Percentiles rank a stretch among this genome's conserved stretches.
Evolutionary conservation across 108 stramenopile species (phyloP).

Genomic region (Craspedostauros australis): DNA sequence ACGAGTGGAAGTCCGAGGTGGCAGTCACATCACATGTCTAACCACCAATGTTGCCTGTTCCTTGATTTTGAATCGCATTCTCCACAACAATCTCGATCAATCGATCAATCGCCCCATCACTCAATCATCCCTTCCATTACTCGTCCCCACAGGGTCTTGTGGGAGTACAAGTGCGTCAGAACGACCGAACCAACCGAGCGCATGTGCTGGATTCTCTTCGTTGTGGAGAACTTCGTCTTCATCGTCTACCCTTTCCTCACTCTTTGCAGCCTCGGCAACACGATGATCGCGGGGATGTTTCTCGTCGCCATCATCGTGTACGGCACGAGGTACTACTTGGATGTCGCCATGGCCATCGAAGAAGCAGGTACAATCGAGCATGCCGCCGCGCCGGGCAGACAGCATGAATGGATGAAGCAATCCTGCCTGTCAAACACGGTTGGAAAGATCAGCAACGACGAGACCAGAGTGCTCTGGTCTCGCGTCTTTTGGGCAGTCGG

Average conservation of each 20-base stretch:
- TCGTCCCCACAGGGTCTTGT: too few species aligned
- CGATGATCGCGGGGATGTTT: constrained; percentile 2
- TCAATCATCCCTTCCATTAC: too few species aligned
- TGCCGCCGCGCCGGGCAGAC: constrained; percentile 2
- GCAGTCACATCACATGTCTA: too few species aligned
- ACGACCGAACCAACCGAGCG: constrained; percentile 31
- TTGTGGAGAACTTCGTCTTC: constrained; percentile 31
- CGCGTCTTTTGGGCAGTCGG: background rate
- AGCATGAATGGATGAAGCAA: constrained; percentile 13
- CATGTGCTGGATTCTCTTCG: constrained; percentile 24
- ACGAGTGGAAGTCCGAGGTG: too few species aligned
- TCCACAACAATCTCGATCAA: too few species aligned
- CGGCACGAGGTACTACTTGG: constrained; percentile 4
- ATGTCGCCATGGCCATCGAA: constrained; percentile 12
- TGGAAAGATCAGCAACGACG: constrained; percentile 19
- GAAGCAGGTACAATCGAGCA: constrained; percentile 10
- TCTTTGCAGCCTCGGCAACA: constrained; percentile 19
- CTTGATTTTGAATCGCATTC: too few species aligned
- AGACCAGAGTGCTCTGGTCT: constrained; percentile 2
- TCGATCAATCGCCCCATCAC: too few species aligned
- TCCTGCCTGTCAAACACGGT: constrained; percentile 25
- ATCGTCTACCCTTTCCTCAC: constrained; percentile 32
- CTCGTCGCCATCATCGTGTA: constrained; percentile 1
- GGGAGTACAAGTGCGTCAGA: constrained; percentile 28
- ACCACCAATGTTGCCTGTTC: too few species aligned